Percentiles rank a stretch among this genome's conserved stretches.
phyloP scores from a whole-genome alignment of 2,329 filamentous ascomycete genomes.

The Beauveria asiatica region DNA sequence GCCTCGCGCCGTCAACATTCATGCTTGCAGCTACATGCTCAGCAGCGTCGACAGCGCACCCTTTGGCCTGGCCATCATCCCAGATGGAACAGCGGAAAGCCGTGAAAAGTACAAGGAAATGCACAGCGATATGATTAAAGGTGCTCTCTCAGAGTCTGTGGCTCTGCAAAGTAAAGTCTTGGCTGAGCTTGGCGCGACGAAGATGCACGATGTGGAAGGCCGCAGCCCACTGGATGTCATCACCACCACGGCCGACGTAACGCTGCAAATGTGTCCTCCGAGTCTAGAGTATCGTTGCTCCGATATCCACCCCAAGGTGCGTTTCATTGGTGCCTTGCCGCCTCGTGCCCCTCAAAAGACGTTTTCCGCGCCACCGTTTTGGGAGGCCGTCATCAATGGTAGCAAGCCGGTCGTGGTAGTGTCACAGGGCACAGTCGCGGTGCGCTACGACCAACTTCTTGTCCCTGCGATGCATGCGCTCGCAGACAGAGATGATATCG shows the following conservation, averaged over 20 bases:
- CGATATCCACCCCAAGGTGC: conserved; percentile 29
- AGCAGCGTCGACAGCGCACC: conserved; percentile 31
- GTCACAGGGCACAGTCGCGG: conserved; percentile 37
- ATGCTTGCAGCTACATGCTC: conserved; percentile 27
- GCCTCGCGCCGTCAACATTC: conserved; percentile 31
- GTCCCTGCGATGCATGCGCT: conserved; percentile 36
- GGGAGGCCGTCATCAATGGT: conserved; percentile 29
- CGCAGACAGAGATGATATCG: conserved; percentile 28
- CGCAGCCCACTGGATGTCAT: conserved; percentile 19
- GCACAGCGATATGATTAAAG: background rate
- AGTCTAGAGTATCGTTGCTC: conserved; percentile 31
- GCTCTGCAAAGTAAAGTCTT: background rate
- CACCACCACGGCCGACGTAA: conserved; percentile 23
- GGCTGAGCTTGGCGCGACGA: background rate
- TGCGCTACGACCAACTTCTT: conserved; percentile 32
- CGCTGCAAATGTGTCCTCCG: conserved; percentile 29
- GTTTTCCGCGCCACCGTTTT: conserved; percentile 34
- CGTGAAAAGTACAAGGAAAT: conserved; percentile 25
- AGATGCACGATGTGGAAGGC: conserved; percentile 22
- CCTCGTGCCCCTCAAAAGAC: conserved; percentile 21
- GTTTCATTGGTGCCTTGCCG: conserved; percentile 34
- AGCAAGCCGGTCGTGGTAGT: conserved; percentile 36
- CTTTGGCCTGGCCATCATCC: conserved; percentile 29
- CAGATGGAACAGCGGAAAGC: conserved; percentile 28
- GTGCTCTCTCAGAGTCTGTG: background rate